phyloP scores from a whole-genome alignment of 192 early-diverging fungal species.

The Gonapodya sp. region DNA sequence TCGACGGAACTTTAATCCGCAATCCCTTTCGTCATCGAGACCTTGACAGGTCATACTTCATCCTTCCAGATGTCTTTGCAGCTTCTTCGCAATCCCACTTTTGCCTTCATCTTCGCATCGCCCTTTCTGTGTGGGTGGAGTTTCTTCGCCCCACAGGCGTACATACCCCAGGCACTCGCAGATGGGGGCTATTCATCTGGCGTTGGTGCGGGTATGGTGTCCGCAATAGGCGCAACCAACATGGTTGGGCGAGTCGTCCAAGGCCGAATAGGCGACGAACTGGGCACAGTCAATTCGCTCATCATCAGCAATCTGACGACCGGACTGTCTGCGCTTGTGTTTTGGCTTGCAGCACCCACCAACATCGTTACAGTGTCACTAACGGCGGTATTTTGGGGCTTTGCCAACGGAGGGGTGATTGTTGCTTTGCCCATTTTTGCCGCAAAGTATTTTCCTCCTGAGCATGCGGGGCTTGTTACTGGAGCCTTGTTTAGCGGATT shows the following conservation, averaged over 20 bases:
- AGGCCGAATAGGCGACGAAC: background rate
- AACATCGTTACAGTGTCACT: background rate
- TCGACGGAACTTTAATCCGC: no score
- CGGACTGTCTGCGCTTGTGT: background rate
- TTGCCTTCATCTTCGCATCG: background rate
- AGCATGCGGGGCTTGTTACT: background rate
- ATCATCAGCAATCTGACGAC: background rate
- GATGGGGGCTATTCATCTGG: background rate
- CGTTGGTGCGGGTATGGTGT: background rate
- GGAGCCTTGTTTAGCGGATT: background rate
- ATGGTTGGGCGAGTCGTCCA: slow-evolving; percentile 1
- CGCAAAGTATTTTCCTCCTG: background rate
- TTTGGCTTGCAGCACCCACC: background rate
- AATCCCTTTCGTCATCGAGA: no score
- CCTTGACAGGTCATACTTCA: background rate
- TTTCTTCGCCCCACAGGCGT: background rate
- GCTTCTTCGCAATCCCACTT: background rate
- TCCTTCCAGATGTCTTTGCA: background rate
- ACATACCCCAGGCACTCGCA: background rate
- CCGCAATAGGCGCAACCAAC: background rate
- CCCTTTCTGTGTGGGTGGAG: background rate
- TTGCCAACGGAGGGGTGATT: background rate
- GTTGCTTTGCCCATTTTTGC: background rate
- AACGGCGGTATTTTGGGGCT: background rate
- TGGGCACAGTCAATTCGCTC: background rate